Base-by-base conservation (phyloP, 2,329 filamentous ascomycete genomes). In the Elsinoe arachidis region DNA sequence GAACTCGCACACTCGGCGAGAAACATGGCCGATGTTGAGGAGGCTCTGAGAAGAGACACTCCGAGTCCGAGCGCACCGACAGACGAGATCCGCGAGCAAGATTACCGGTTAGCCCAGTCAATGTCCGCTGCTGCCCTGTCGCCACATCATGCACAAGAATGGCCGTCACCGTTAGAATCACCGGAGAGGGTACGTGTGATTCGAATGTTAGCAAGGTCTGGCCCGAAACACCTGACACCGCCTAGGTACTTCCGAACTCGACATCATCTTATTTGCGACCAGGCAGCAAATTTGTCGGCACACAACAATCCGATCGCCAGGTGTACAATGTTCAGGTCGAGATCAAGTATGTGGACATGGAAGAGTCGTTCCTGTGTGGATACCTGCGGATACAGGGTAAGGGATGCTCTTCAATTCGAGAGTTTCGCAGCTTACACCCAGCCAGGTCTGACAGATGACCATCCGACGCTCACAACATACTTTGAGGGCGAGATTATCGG, bases 401-500 rank as follows among this genome's bases (percentile, higher is more conserved):
- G 75, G n/a, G 34, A 23, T 17, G 2, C 12, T 15, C 15, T 33
- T 39, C 12, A 26, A 19, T 3, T 39, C 12, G 9, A 14, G 33
- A 26, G 30, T 49, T 3, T n/a, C 33, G n/a, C 41, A 33, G 15
- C 59, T 60, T 12, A 61, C 14, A 9, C 30, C 37, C 39, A 12
- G 2, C 10, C 63, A 96, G 91, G 91, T 55, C 78, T 99, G 14
- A 97, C 93, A 0, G 87, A 95, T 69, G 91, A 96, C 72, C 92
- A 97, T 70, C 92, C 92, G 11, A 96, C 91, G n/a, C 78, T 99
- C 53, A 97, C 92, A 7, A 99, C 93, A 1, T 99, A 95, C 70
- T 99, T 99, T 66, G 92, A 97, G 73, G 91, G 92, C 70, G 93
- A 99, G 73, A 95, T 99, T 56, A 96, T 99, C 63, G 93, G 93